Conservation (phyloP, 805 yeast species). For the Debaryomyces maramus region DNA sequence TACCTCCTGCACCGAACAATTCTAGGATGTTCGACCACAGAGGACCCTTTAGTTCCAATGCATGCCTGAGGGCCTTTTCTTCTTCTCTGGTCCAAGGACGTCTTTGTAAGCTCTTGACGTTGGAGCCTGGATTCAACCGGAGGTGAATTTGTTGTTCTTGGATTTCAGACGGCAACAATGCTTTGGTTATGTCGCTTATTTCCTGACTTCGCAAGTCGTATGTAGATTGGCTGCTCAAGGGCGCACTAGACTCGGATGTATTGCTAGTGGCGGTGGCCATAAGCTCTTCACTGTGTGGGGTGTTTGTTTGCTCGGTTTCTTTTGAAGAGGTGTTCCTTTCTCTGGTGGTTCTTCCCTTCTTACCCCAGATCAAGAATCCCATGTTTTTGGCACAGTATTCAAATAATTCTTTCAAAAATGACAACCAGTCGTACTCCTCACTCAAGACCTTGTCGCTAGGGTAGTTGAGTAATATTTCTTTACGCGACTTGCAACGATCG, state of each 20-base stretch:
- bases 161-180: conserved; percentile 44
- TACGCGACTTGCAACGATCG: conserved; percentile 68
- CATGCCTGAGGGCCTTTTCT: conserved; percentile 79
- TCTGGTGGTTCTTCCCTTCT: conserved; percentile 30
- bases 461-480: conserved; percentile 54
- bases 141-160: conserved; percentile 44
- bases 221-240: not conserved
- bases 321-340: conserved; percentile 7
- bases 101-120: conserved; percentile 37
- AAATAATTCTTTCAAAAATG: conserved; percentile 73
- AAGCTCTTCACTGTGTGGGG: conserved; percentile 23
- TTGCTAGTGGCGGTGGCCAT: conserved; percentile 5
- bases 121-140: conserved; percentile 31
- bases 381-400: conserved; percentile 77
- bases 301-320: conserved; percentile 4
- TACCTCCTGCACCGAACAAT: conserved; percentile 93
- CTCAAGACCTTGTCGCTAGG: conserved; percentile 53
- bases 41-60: conserved; percentile 82
- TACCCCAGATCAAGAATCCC: conserved; percentile 73
- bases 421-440: conserved; percentile 82
- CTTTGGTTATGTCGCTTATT: conserved; percentile 28
- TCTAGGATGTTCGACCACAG: conserved; percentile 92
- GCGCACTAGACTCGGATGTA: conserved; percentile 1
- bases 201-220: conserved; percentile 16
- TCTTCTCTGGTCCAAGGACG: conserved; percentile 88